Evolutionary conservation across 257 asterid genomes (phyloP).

Genomic region (Solanum corneliomulleri): DNA sequence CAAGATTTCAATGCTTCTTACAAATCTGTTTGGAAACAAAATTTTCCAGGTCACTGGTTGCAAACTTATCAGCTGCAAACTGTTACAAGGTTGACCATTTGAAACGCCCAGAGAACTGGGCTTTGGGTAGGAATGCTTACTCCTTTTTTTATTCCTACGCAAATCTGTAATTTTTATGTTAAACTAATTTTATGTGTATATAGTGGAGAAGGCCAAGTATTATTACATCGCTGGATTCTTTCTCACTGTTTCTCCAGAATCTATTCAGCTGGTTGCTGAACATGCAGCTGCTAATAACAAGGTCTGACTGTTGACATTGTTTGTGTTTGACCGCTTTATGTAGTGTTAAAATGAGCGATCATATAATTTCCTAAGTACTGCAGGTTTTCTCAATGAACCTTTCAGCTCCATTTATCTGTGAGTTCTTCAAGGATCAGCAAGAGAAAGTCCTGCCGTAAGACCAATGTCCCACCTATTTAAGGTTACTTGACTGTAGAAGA

Average conservation of each 20-base stretch:
- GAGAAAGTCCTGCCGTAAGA: constrained; percentile 72
- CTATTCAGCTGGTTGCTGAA: constrained; percentile 86
- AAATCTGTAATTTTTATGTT: background rate
- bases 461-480: background rate
- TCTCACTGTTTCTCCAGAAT: constrained; percentile 96
- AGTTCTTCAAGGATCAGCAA: constrained; percentile 83
- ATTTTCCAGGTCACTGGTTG: constrained; percentile 72
- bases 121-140: constrained; percentile 37
- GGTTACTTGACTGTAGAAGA: background rate
- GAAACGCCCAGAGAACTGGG: constrained; percentile 87
- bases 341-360: background rate
- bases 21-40: background rate
- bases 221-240: constrained; percentile 90
- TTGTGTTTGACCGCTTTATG: background rate
- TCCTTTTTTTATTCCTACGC: background rate
- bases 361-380: background rate
- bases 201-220: constrained; percentile 95
- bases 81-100: constrained; percentile 82
- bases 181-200: constrained; percentile 7
- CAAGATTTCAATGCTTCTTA: background rate
- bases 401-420: constrained; percentile 93
- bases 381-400: constrained; percentile 79
- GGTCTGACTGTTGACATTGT: constrained; percentile 22
- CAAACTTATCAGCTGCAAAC: constrained; percentile 88
- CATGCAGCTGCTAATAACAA: constrained; percentile 87